Conservation (phyloP, 2,329 filamentous ascomycete genomes). For the Cordyceps sp. region DNA sequence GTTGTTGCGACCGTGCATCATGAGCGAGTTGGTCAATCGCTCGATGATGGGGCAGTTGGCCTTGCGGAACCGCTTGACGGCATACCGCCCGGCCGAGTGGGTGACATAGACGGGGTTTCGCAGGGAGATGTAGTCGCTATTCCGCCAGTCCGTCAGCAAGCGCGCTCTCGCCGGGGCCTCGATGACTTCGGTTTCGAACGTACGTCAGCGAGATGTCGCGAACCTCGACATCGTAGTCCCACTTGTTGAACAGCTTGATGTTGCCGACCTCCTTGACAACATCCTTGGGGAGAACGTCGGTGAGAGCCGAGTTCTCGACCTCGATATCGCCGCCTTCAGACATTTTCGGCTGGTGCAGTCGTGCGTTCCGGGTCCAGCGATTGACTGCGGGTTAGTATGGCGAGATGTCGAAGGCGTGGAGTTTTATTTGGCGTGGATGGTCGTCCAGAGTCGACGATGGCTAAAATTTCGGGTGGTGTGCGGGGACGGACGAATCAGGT, state of each 20-base stretch:
- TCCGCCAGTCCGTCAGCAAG: slow-evolving; percentile 15
- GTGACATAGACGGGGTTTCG: slow-evolving; percentile 97
- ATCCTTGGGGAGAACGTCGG: slow-evolving; percentile 82
- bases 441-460: slow-evolving; percentile 12
- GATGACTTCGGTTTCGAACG: slow-evolving; percentile 10
- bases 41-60: slow-evolving; percentile 99
- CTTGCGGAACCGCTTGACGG: slow-evolving; percentile 99
- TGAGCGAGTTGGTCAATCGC: slow-evolving; percentile 99
- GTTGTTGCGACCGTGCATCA: slow-evolving; percentile 99
- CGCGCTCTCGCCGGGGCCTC: not conserved
- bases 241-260: slow-evolving; percentile 97
- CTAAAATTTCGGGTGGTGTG: slow-evolving; percentile 21
- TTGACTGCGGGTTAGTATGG: slow-evolving; percentile 20
- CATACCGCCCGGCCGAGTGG: slow-evolving; percentile 97
- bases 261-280: slow-evolving; percentile 76
- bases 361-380: slow-evolving; percentile 19
- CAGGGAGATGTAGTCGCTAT: slow-evolving; percentile 99
- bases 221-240: slow-evolving; percentile 97
- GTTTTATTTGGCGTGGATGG: slow-evolving; percentile 8
- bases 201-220: slow-evolving; percentile 99
- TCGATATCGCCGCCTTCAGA: slow-evolving; percentile 92
- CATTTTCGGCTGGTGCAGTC: slow-evolving; percentile 46
- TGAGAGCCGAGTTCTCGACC: slow-evolving; percentile 62
- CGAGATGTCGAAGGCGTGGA: slow-evolving; percentile 20
- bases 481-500: slow-evolving; percentile 17